Base-by-base conservation (phyloP, 352 stramenopile species). In the Thalassiosira hispida region DNA sequence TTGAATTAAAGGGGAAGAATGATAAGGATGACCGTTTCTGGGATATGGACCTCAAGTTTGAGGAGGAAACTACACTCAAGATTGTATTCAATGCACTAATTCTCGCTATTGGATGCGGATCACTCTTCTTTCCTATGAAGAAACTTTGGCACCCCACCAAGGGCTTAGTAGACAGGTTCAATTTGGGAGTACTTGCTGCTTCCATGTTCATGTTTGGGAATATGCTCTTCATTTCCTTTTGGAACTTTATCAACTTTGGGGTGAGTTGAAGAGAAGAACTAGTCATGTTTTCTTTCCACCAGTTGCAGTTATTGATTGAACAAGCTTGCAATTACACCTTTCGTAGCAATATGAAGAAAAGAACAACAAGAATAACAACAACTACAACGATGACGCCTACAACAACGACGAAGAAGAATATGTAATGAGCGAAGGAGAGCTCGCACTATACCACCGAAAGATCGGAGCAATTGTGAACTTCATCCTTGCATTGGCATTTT, bases 161-260 rank as follows among this genome's bases (percentile, higher is more conserved):
- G 40, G 56, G 63, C 16, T 42, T 51, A 42, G 52, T 53, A 42
- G 52, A 38, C 35, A 52, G 35, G 22, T 38, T 72, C 29, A 33
- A 67, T 18, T 44, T 69, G 0, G 68, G 68, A 5, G 47, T 31
- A 14, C 29, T 70, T 12, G 57, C 68, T 12, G 68, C 55, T 53
- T 31, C 40, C 52, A 60, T 53, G 5, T 60, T 60, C n/a, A 77
- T 77, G 68, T 68, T 69, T 63, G 44, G 11, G 2, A 35, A 77
- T 18, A 70, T 77, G 68, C n/a, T 77, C 1, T 69, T 77, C 11
- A 23, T 77, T 14, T 62, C 38, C n/a, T 77, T 69, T 63, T 77
- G 56, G 68, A 63, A 77, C 29, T 49, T 61, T 16, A 16, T 63
- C 0, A 62, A 67, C 29, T 60, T 75, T 75, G 35, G 38, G 42